Conservation (phyloP, 495 filamentous ascomycete genomes). For the Penicillium simplicissimum region DNA sequence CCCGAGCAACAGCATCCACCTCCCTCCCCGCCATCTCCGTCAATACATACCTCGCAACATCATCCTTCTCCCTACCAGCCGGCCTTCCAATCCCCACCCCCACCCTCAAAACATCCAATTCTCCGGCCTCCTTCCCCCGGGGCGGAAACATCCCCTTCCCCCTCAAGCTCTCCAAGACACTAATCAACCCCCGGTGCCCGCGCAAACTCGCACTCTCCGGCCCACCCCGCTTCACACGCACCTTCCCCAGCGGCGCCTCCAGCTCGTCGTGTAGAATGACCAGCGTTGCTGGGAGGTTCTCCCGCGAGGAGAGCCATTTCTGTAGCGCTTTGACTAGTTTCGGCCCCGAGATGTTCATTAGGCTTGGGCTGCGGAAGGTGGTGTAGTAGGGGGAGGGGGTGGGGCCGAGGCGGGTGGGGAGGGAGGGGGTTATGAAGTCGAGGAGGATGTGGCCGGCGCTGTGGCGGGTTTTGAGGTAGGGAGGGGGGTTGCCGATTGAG, state of each 20-base stretch:
- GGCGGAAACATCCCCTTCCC: constrained; percentile 34
- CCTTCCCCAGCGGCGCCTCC: constrained; percentile 64
- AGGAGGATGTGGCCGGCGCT: constrained; percentile 76
- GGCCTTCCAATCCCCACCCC: constrained; percentile 76
- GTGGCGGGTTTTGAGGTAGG: constrained; percentile 73
- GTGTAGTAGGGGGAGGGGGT: constrained; percentile 54
- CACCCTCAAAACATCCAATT: constrained; percentile 52
- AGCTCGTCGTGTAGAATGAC: constrained; percentile 85
- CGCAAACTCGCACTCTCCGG: constrained; percentile 52
- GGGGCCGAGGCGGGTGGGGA: constrained; percentile 47
- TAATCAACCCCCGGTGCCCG: constrained; percentile 82
- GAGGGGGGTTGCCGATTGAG: constrained; percentile 68
- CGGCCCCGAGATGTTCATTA: constrained; percentile 74
- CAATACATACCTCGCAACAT: constrained; percentile 69
- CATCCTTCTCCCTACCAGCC: constrained; percentile 50
- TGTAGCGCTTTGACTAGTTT: constrained; percentile 40
- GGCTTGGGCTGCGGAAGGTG: constrained; percentile 65
- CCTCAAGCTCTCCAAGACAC: constrained; percentile 53
- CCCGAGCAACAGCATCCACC: constrained; percentile 48
- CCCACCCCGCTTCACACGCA: constrained; percentile 60
- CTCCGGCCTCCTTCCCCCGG: constrained; percentile 3
- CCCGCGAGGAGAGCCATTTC: constrained; percentile 49
- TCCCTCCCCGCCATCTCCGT: constrained; percentile 57
- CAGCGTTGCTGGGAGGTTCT: constrained; percentile 40
- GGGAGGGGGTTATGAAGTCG: constrained; percentile 46